These are phyloP conservation scores for Eucalyptus coolabah DNA, from an alignment of 345 rosid genomes.

Conservation along the genomic window DNA sequence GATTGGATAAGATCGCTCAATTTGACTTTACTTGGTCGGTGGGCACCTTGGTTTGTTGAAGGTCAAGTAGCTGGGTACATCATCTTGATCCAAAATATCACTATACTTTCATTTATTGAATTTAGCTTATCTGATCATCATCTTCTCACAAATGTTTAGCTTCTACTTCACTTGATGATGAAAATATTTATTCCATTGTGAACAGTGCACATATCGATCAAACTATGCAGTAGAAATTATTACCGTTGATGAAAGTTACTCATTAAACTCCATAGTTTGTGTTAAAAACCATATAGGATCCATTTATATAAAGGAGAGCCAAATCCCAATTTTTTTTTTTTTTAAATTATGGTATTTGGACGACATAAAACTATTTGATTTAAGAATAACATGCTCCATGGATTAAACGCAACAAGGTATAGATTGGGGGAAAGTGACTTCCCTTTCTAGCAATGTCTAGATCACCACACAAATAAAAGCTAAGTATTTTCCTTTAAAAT, in stretches of 20 bases:
- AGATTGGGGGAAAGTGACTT: too few species aligned
- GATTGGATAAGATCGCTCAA: constrained; percentile 12
- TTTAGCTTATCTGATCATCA: not conserved
- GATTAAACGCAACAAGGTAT: too few species aligned
- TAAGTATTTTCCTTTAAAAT: too few species aligned
- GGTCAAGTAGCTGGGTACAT: constrained; percentile 13
- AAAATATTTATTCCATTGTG: not conserved
- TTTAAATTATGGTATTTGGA: too few species aligned
- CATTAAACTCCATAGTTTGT: not conserved
- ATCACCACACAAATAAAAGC: too few species aligned
- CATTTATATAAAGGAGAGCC: too few species aligned
- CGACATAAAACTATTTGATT: too few species aligned
- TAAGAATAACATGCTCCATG: too few species aligned
- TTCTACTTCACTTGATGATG: not conserved
- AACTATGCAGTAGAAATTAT: not conserved
- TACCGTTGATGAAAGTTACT: not conserved
- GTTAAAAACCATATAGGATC: not conserved
- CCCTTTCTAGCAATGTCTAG: too few species aligned
- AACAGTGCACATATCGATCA: not conserved
- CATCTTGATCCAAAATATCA: not conserved
- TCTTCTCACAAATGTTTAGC: not conserved
- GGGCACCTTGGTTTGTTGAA: constrained; percentile 8
- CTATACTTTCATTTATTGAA: not conserved
- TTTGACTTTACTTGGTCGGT: not conserved
- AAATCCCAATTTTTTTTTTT: too few species aligned